Evolutionary conservation across 2,329 filamentous ascomycete species (phyloP).

Genomic region (Colletotrichum tanaceti): DNA sequence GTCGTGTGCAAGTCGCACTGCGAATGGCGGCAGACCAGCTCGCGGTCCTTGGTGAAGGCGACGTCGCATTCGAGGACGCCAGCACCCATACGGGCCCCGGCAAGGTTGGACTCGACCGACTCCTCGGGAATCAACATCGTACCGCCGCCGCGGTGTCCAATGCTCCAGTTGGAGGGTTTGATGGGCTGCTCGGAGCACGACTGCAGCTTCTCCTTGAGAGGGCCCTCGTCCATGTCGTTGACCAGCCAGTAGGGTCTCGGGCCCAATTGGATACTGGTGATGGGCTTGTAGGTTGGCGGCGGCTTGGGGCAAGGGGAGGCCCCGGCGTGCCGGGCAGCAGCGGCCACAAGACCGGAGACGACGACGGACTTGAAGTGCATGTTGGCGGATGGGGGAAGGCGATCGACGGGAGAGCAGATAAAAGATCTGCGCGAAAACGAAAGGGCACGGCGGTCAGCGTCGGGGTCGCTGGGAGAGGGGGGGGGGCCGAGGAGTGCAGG

Average conservation of each 20-base stretch:
- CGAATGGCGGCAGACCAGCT: conserved; percentile 76
- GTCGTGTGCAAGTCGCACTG: conserved; percentile 77
- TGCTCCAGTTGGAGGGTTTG: conserved; percentile 65
- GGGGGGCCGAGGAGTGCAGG: neutral
- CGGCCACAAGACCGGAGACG: conserved; percentile 47
- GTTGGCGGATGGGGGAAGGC: conserved; percentile 11
- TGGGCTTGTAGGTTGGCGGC: conserved; percentile 46
- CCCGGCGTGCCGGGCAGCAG: conserved; percentile 30
- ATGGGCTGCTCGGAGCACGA: conserved; percentile 66
- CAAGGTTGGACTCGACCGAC: conserved; percentile 67
- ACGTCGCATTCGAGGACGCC: conserved; percentile 77
- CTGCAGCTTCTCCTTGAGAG: conserved; percentile 69
- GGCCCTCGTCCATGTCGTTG: conserved; percentile 69
- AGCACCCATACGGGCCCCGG: conserved; percentile 74
- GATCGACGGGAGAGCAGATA: neutral
- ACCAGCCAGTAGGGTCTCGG: conserved; percentile 74
- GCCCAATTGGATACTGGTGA: conserved; percentile 67
- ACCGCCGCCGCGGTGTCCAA: conserved; percentile 70
- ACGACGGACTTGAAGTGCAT: conserved; percentile 50
- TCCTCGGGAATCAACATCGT: conserved; percentile 74
- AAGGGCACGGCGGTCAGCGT: conserved; percentile 9
- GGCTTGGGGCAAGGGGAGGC: conserved; percentile 35
- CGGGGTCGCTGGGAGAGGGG: neutral
- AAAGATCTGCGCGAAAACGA: conserved; percentile 11
- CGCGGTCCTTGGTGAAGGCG: conserved; percentile 71